Base-by-base conservation (phyloP, 257 asterid species). In the Linderniella brevidens region DNA sequence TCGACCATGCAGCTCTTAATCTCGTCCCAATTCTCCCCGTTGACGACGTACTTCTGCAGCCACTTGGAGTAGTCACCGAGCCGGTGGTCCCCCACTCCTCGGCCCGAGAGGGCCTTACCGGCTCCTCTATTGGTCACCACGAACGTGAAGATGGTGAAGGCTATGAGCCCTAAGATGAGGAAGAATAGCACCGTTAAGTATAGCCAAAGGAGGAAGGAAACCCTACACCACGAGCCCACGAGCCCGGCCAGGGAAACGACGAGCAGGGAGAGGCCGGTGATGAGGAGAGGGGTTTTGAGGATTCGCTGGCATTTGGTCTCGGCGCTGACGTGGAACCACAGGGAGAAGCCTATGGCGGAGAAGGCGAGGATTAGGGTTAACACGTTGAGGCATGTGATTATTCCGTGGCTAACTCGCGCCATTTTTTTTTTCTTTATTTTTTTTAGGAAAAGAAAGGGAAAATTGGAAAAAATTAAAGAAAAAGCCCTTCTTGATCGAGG, bases 101-200 rank as follows among this genome's bases (percentile, higher is more conserved):
- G 76, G 0, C 44, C 82, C 9, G 90, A 53, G 5, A 88, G 0
- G 0, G 46, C 62, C 46, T 80, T 65, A 0, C 98, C 95, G 13
- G 90, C 93, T 4, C 98, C 98, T 48, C 70, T 84, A 16, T 80
- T 84, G 3, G 95, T 88, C 6, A 88, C 97, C 17, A 84, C 95
- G 37, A 88, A 83, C 1, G 93, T 93, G 69, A 88, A 88, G 38
- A 84, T 80, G 4, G 95, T 85, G 75, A 83, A 80, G 64, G 86
- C 64, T 25, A 78, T 66, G 5, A 88, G 54, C 8, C 80, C 15
- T 19, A 88, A 14, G 45, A 88, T 83, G 71, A 80, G 54, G n/a
- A 88, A 49, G 20, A 83, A 83, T 93, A 88, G 78, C 37, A 84
- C 92, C 17, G 74, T 25, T 1, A 88, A 68, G 35, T 88, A 84